Conservation (phyloP, 257 asterid genomes). For the Fraxinus cuspidata region DNA sequence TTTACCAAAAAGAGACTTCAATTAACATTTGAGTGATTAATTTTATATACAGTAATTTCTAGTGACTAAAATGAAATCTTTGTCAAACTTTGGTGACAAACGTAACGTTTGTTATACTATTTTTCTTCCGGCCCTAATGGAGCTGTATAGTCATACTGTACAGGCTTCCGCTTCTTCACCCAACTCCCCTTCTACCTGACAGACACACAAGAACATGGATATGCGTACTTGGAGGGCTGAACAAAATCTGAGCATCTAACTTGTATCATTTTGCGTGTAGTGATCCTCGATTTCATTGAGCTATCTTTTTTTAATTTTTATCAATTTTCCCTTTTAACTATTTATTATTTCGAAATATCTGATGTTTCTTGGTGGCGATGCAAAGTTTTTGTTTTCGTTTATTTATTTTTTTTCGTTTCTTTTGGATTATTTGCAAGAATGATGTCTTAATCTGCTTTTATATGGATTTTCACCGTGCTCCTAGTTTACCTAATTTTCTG, state of each 20-base stretch:
- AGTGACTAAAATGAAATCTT: neutral
- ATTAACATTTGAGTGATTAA: neutral
- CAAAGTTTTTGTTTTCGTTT: neutral
- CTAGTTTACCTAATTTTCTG: neutral
- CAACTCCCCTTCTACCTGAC: neutral
- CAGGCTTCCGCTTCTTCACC: neutral
- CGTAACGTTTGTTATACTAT: neutral
- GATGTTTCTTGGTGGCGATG: neutral
- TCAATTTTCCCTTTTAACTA: neutral
- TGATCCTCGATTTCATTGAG: slow-evolving; percentile 27
- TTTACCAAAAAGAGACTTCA: too few relatives aligned
- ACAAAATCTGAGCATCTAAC: slow-evolving; percentile 30
- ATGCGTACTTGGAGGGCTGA: neutral
- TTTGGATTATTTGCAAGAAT: neutral
- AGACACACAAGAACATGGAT: neutral
- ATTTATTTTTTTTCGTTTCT: neutral
- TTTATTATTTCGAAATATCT: neutral
- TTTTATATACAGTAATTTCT: too few relatives aligned
- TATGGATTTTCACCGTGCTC: neutral
- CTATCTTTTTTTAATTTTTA: neutral
- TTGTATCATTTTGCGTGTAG: slow-evolving; percentile 46
- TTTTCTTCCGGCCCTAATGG: neutral
- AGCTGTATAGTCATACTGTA: neutral
- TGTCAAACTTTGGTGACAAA: neutral
- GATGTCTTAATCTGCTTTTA: neutral